A percentile compares a stretch with the other conserved stretches of the same genome.
phyloP scores from a whole-genome alignment of 257 asterid genomes.

The Rehmannia glutinosa region DNA sequence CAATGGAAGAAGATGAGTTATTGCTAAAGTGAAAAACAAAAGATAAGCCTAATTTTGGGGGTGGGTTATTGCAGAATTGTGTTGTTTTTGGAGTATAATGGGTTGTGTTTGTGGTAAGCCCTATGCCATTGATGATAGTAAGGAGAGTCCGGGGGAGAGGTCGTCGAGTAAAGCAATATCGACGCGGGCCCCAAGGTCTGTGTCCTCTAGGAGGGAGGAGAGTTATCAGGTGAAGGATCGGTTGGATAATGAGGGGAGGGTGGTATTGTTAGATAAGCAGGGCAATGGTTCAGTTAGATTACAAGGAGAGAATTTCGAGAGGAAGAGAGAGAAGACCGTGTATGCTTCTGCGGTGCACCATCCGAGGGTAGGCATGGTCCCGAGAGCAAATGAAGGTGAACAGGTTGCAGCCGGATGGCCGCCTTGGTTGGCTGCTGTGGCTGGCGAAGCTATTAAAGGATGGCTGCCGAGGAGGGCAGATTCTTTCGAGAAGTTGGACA shows the following conservation, averaged over 20 bases:
- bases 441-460: slow-evolving; percentile 92
- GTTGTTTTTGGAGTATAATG: slow-evolving; percentile 42
- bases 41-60: slow-evolving; percentile 31
- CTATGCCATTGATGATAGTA: slow-evolving; percentile 69
- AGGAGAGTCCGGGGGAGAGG: slow-evolving; percentile 74
- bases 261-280: slow-evolving; percentile 54
- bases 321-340: slow-evolving; percentile 68
- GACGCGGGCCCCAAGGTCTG: slow-evolving; percentile 45
- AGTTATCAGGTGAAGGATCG: slow-evolving; percentile 50
- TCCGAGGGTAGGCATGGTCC: slow-evolving; percentile 51
- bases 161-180: slow-evolving; percentile 43
- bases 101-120: slow-evolving; percentile 80
- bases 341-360: slow-evolving; percentile 36
- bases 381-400: slow-evolving; percentile 67
- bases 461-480: slow-evolving; percentile 94
- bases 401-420: slow-evolving; percentile 98
- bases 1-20: slow-evolving; percentile 44
- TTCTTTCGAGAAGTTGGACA: slow-evolving; percentile 86
- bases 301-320: slow-evolving; percentile 51
- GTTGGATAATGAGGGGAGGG: slow-evolving; percentile 54
- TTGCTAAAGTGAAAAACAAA: slow-evolving; percentile 23
- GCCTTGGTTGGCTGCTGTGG: slow-evolving; percentile 91
- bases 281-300: slow-evolving; percentile 56
- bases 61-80: slow-evolving; percentile 37
- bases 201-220: slow-evolving; percentile 68